Percentiles rank a stretch among this genome's conserved stretches.
These are phyloP conservation scores for Solanum medicagineum DNA, from an alignment of 257 asterid genomes.

Conservation along the genomic window DNA sequence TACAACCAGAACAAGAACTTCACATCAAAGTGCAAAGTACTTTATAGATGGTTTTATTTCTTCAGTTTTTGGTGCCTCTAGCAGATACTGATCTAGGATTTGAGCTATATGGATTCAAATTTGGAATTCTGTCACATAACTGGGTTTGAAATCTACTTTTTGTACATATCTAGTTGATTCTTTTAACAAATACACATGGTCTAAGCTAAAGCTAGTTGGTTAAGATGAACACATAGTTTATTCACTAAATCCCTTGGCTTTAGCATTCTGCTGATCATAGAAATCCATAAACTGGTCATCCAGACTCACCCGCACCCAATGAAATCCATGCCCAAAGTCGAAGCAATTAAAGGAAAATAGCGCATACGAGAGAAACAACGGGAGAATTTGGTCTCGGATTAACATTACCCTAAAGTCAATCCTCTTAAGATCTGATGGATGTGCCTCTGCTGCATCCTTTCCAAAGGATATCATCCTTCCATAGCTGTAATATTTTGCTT, in stretches of 20 bases:
- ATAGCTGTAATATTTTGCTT: slow-evolving; percentile 24
- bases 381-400: not conserved
- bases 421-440: slow-evolving; percentile 57
- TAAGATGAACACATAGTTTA: not conserved
- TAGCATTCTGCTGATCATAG: not conserved
- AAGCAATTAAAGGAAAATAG: not conserved
- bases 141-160: not conserved
- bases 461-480: slow-evolving; percentile 85
- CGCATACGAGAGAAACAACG: not conserved
- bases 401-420: slow-evolving; percentile 63
- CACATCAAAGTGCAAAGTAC: not conserved
- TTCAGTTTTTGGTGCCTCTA: not conserved
- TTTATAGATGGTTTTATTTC: not conserved
- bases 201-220: not conserved
- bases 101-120: not conserved
- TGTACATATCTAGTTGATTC: not conserved
- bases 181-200: not conserved
- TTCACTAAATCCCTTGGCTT: not conserved
- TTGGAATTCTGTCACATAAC: not conserved
- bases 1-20: not conserved
- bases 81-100: not conserved
- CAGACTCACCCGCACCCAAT: not conserved
- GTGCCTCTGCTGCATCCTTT: slow-evolving; percentile 40
- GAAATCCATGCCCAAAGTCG: not conserved
- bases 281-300: not conserved